Evolutionary conservation across 495 filamentous ascomycete species (phyloP).

Genomic region (Aspergillus cavernicola): DNA sequence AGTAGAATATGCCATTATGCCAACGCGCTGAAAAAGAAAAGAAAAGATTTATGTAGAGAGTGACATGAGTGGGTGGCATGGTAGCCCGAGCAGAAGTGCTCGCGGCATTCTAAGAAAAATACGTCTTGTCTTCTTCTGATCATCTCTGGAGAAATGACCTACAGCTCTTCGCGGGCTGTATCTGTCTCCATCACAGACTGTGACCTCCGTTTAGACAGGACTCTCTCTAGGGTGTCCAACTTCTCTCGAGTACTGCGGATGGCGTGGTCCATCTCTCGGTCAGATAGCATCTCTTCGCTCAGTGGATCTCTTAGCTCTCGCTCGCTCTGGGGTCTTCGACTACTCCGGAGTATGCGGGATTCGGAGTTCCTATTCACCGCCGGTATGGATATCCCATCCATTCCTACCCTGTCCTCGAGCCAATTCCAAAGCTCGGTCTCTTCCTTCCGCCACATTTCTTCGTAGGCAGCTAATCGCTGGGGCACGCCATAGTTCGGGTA

Average conservation of each 20-base stretch:
- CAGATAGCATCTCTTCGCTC: conserved; percentile 67
- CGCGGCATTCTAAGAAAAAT: too few species aligned
- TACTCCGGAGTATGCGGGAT: conserved; percentile 16
- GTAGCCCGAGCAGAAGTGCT: too few species aligned
- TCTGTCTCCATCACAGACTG: neutral
- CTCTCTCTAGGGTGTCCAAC: conserved; percentile 67
- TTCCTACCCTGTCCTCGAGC: conserved; percentile 83
- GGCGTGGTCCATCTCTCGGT: conserved; percentile 78
- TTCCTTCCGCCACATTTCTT: conserved; percentile 87
- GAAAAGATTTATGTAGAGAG: neutral
- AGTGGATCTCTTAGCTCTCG: conserved; percentile 44
- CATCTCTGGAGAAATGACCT: too few species aligned
- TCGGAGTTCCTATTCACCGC: conserved; percentile 27
- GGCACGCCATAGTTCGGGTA: conserved; percentile 41
- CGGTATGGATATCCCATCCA: conserved; percentile 59
- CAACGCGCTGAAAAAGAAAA: neutral
- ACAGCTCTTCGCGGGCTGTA: conserved; percentile 15
- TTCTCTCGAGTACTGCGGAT: conserved; percentile 82
- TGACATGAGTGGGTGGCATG: neutral
- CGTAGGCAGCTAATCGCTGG: conserved; percentile 77
- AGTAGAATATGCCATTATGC: neutral
- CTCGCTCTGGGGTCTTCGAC: conserved; percentile 26
- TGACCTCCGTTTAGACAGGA: conserved; percentile 56
- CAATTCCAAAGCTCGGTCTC: conserved; percentile 94
- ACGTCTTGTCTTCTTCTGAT: too few species aligned